phyloP scores from a whole-genome alignment of 768 basidiomycete genomes.

The Boletus edulis region DNA sequence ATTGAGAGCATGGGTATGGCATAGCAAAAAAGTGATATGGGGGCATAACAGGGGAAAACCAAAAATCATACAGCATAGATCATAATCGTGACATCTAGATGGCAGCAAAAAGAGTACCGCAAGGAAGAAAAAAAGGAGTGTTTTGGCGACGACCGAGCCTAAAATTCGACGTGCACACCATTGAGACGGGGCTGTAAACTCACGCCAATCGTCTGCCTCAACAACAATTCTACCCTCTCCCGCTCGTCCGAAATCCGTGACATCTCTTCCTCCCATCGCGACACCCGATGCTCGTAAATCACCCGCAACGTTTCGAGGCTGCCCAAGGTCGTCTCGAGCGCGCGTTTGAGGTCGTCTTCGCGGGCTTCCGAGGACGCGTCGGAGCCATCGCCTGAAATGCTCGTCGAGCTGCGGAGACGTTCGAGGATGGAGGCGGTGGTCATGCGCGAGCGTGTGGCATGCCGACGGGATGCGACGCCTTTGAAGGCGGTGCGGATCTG shows the following conservation, averaged over 20 bases:
- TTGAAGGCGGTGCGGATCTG: slow-evolving; percentile 58
- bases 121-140: background rate
- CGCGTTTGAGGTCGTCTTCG: slow-evolving; percentile 66
- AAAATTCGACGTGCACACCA: slow-evolving; percentile 2
- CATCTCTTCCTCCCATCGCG: slow-evolving; percentile 72
- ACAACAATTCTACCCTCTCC: slow-evolving; percentile 60
- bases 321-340: slow-evolving; percentile 63
- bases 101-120: background rate
- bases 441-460: slow-evolving; percentile 44
- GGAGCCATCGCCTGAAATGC: slow-evolving; percentile 52
- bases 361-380: slow-evolving; percentile 48
- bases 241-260: slow-evolving; percentile 61
- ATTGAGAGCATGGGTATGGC: background rate
- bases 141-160: background rate
- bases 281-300: slow-evolving; percentile 69
- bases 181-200: slow-evolving; percentile 23
- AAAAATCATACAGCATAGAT: slow-evolving; percentile 2
- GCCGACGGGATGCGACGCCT: slow-evolving; percentile 56
- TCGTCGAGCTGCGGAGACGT: slow-evolving; percentile 38
- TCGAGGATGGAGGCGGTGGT: slow-evolving; percentile 46
- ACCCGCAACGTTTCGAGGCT: slow-evolving; percentile 60
- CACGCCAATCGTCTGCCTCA: slow-evolving; percentile 62
- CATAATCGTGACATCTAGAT: background rate
- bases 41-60: background rate
- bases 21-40: background rate